Evolutionary conservation across 495 filamentous ascomycete genomes (phyloP), one percentile per base, ranked within the genome.

Genomic region (Penicillium bialowiezense): DNA sequence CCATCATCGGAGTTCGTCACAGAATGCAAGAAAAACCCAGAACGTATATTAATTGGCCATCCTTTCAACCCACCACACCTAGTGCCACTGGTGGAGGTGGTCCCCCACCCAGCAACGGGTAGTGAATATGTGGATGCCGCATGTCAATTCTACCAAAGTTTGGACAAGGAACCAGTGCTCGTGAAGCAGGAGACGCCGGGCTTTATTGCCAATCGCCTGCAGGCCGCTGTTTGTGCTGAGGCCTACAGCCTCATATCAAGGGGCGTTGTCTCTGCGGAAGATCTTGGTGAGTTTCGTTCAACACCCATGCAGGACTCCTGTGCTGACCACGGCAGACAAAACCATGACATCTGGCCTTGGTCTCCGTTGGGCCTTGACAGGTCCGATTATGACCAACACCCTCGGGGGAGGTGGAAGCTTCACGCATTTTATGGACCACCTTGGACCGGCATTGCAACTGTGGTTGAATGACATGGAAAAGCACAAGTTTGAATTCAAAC

Each of bases 41-140:
- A 38, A 7, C 69, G 78, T 3, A 59, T 82, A 1, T 36, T 80
- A 0, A 70, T 80, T 17, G 76, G 76, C 12, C 80, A 82, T 60
- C 79, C 78, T 0, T 83, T 76, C 55, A 82, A 82, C 32, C 80
- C 78, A 7, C 80, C 78, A 2, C 78, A 82, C 48, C 65, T 82
- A 32, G 75, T 82, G 56, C 77, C 79, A 0, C 48, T 81, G 5
- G 65, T 81, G 20, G 78, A 82, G 53, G 55, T 80, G 34, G 79
- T 81, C 5, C 77, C 77, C 3, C 59, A 62, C 32, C 52, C 39
- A 0, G 40, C 26, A 23, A 59, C 59, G 1, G 31, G 36, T 17
- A 24, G 53, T 32, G 29, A 8, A 13, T 28, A 33, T n/a, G 36
- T 48, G 3, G n/a, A 37, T 1, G 9, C 33, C 18, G 59, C 74